These are phyloP conservation scores for Leccinum sublutescens DNA, from an alignment of 768 basidiomycete species.

Conservation along the genomic window DNA sequence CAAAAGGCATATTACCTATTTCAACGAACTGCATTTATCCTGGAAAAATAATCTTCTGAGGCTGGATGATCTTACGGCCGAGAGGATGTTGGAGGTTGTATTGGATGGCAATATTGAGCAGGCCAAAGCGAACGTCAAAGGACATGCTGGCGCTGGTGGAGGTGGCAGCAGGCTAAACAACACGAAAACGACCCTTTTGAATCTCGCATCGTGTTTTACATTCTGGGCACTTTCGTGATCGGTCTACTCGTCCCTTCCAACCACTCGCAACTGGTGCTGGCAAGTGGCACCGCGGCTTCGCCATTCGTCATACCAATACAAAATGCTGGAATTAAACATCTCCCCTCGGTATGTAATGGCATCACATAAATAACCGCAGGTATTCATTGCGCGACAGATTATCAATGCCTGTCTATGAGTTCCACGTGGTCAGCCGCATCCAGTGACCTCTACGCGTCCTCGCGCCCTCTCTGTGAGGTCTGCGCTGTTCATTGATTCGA, in stretches of 20 bases:
- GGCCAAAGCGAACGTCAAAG: background rate
- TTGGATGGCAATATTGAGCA: conserved; percentile 8
- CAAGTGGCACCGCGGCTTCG: too few species aligned
- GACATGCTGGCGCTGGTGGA: too few species aligned
- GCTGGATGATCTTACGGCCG: background rate
- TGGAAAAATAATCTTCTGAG: background rate
- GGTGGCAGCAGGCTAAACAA: too few species aligned
- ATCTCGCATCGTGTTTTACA: conserved; percentile 56
- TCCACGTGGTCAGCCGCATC: conserved; percentile 93
- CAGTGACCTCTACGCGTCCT: conserved; percentile 86
- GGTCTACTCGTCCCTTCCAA: conserved; percentile 66
- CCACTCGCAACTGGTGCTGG: too few species aligned
- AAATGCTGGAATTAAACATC: too few species aligned
- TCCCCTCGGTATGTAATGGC: conserved; percentile 32
- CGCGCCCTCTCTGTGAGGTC: conserved; percentile 73
- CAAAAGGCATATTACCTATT: conserved; percentile 19
- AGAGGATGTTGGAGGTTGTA: background rate
- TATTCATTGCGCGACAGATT: conserved; percentile 40
- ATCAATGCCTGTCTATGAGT: conserved; percentile 83
- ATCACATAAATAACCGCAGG: conserved; percentile 10
- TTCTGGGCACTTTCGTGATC: conserved; percentile 67
- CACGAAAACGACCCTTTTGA: accelerated
- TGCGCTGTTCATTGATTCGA: background rate
- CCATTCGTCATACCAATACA: too few species aligned
- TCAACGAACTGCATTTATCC: conserved; percentile 5